Evolutionary conservation across 2,329 filamentous ascomycete genomes (phyloP).

Genomic region (Coleophoma crateriformis): DNA sequence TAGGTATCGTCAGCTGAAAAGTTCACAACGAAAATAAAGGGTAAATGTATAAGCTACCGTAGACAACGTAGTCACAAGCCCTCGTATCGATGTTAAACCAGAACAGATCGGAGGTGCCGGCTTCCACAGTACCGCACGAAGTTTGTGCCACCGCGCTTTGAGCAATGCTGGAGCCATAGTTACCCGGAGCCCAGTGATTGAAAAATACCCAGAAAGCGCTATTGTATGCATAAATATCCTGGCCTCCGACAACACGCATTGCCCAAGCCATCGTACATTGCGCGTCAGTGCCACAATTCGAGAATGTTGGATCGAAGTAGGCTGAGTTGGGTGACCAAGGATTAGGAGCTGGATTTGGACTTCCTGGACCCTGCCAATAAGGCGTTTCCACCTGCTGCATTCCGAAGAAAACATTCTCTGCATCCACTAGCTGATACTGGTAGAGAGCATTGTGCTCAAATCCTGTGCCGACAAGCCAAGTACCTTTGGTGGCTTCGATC

Average conservation of each 20-base stretch:
- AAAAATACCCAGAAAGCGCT: slow-evolving; percentile 30
- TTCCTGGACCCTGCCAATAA: slow-evolving; percentile 21
- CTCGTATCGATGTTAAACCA: not conserved
- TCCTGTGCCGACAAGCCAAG: slow-evolving; percentile 45
- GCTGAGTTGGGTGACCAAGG: slow-evolving; percentile 29
- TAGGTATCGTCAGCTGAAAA: not conserved
- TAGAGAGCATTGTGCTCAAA: slow-evolving; percentile 46
- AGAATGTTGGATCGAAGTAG: slow-evolving; percentile 25
- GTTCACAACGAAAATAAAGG: not conserved
- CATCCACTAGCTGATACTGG: slow-evolving; percentile 40
- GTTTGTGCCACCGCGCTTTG: not conserved
- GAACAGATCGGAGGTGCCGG: not conserved
- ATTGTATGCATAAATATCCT: slow-evolving; percentile 26
- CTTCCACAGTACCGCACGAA: not conserved
- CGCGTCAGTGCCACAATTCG: slow-evolving; percentile 21
- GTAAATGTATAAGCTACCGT: not conserved
- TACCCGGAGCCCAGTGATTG: slow-evolving; percentile 13
- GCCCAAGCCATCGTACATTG: slow-evolving; percentile 23
- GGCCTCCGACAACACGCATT: slow-evolving; percentile 13
- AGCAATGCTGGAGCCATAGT: not conserved
- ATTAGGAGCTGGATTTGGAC: slow-evolving; percentile 27
- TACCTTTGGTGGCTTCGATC: slow-evolving; percentile 39
- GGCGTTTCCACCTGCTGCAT: slow-evolving; percentile 11
- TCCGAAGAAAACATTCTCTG: slow-evolving; percentile 6
- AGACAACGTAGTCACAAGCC: not conserved